Percentiles rank a stretch among this genome's conserved stretches.
phyloP scores from a whole-genome alignment of 1,284 basidiomycete species.

The Veloporphyrellus conicus region DNA sequence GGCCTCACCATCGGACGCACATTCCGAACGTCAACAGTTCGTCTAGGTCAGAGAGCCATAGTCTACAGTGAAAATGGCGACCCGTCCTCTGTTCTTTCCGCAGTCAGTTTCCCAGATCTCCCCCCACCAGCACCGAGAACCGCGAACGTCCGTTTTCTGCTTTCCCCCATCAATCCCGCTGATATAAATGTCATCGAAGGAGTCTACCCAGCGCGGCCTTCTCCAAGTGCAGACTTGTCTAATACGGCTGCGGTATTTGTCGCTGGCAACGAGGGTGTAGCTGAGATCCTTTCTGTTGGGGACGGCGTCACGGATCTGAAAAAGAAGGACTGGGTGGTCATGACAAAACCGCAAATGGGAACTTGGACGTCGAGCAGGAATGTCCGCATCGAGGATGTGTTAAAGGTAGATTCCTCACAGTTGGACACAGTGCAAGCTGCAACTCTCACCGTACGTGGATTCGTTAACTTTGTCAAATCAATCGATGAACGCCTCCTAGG shows the following conservation, averaged over 20 bases:
- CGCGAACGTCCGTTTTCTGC: constrained; percentile 63
- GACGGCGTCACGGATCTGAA: constrained; percentile 46
- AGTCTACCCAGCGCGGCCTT: constrained; percentile 69
- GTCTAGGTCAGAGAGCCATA: constrained; percentile 52
- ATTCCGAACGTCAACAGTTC: constrained; percentile 20
- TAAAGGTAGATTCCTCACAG: constrained; percentile 51
- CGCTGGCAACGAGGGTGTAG: constrained; percentile 78
- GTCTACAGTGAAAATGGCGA: constrained; percentile 60
- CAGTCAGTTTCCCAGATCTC: constrained; percentile 50
- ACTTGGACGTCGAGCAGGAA: constrained; percentile 73
- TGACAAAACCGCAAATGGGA: constrained; percentile 64
- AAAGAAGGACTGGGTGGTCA: constrained; percentile 71
- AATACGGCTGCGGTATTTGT: constrained; percentile 47
- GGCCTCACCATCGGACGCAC: constrained; percentile 9
- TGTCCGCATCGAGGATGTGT: constrained; percentile 51
- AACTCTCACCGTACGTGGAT: constrained; percentile 55
- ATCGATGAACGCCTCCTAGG: constrained; percentile 39
- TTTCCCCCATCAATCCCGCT: constrained; percentile 78
- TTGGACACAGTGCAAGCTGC: constrained; percentile 65
- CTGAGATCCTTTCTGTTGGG: constrained; percentile 60
- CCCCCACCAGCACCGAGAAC: constrained; percentile 51
- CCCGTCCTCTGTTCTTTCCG: constrained; percentile 55
- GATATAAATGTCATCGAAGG: constrained; percentile 82
- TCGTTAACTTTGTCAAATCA: neutral
- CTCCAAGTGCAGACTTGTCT: constrained; percentile 38